Conservation (phyloP, 192 early-diverging fungal genomes). For the Funneliformis geosporum region DNA sequence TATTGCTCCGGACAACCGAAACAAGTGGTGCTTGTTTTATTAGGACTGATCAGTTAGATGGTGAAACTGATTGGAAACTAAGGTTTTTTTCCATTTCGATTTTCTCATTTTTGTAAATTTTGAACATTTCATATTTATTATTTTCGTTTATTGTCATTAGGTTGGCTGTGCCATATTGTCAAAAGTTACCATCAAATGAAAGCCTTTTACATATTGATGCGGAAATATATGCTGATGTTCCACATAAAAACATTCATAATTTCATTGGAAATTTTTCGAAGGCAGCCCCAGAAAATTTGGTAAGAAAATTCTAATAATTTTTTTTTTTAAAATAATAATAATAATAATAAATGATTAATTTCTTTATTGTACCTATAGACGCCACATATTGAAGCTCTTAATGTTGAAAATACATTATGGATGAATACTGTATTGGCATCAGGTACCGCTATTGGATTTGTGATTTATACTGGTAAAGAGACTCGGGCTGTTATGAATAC, state of each 20-base stretch:
- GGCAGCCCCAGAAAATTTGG: slow-evolving; percentile 34
- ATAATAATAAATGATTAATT: not conserved
- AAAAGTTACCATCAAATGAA: slow-evolving; percentile 65
- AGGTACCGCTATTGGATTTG: slow-evolving; percentile 80
- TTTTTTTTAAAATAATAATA: not conserved
- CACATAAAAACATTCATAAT: slow-evolving; percentile 92
- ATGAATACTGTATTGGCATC: slow-evolving; percentile 94
- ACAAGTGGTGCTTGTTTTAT: slow-evolving; percentile 88
- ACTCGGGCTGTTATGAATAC: slow-evolving; percentile 98
- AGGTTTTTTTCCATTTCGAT: slow-evolving; percentile 37
- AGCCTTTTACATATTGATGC: slow-evolving; percentile 65
- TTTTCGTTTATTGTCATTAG: slow-evolving; percentile 32
- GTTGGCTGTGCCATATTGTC: slow-evolving; percentile 79
- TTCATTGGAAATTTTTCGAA: slow-evolving; percentile 78
- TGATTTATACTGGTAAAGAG: slow-evolving; percentile 90
- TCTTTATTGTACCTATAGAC: slow-evolving; percentile 17
- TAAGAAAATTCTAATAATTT: slow-evolving; percentile 14
- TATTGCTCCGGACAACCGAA: slow-evolving; percentile 85
- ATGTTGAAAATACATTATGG: slow-evolving; percentile 92
- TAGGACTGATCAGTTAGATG: slow-evolving; percentile 95
- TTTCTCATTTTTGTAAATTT: too few relatives aligned
- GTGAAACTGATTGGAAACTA: slow-evolving; percentile 98
- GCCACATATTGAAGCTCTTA: slow-evolving; percentile 66
- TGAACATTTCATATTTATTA: not conserved
- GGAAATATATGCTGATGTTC: slow-evolving; percentile 84